phyloP scores from a whole-genome alignment of 1,284 basidiomycete species.

The Lentinula novae-zelandiae region DNA sequence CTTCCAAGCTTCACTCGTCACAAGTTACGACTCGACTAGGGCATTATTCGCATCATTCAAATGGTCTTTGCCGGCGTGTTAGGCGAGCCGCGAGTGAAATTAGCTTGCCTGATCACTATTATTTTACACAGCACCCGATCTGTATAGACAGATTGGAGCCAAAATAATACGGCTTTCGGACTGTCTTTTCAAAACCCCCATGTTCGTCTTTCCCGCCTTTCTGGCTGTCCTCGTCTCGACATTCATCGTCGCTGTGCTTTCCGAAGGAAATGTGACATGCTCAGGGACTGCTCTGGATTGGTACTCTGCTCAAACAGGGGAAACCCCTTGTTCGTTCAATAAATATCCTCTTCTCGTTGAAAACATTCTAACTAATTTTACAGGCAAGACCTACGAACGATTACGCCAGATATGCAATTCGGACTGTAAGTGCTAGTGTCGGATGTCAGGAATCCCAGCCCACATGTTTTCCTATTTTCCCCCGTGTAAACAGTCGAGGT shows the following conservation, averaged over 20 bases:
- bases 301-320: conserved; percentile 26
- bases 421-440: conserved; percentile 18
- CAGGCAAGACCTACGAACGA: conserved; percentile 27
- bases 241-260: neutral
- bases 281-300: conserved; percentile 20
- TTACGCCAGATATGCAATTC: conserved; percentile 27
- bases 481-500: conserved; percentile 13
- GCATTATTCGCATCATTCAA: no score
- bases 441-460: neutral
- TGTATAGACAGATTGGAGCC: neutral
- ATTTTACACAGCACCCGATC: neutral
- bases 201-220: neutral
- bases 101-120: neutral
- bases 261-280: conserved; percentile 11
- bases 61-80: no score
- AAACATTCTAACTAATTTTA: neutral
- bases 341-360: neutral
- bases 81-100: no score
- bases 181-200: neutral
- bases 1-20: no score
- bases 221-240: neutral
- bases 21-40: no score
- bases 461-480: neutral
- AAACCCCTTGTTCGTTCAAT: conserved; percentile 25
- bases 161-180: neutral